Conservation (phyloP, 2,329 filamentous ascomycete species). For the Fusarium sp. region DNA sequence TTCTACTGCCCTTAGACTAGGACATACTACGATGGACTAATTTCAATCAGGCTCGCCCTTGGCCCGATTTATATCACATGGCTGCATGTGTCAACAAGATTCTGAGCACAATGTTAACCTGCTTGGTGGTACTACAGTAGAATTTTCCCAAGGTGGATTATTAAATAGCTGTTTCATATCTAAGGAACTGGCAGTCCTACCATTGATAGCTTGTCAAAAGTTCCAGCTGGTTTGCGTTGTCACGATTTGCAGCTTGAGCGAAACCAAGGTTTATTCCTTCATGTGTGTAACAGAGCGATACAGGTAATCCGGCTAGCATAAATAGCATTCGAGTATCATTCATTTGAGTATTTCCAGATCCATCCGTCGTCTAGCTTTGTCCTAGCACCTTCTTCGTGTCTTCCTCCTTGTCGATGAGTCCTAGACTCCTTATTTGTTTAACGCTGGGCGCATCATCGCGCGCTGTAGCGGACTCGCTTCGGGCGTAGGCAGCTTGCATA, state of each 20-base stretch:
- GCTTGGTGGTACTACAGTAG: neutral
- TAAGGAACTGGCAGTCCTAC: neutral
- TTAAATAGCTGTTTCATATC: neutral
- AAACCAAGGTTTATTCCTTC: constrained; percentile 39
- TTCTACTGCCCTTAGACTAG: neutral
- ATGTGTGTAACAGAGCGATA: constrained; percentile 31
- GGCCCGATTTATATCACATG: neutral
- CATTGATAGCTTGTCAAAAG: neutral
- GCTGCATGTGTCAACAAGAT: neutral
- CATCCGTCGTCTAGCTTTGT: constrained; percentile 38
- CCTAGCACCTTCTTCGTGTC: constrained; percentile 73
- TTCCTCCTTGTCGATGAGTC: constrained; percentile 84
- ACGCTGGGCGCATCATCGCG: constrained; percentile 84
- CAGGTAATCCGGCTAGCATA: neutral
- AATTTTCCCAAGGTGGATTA: neutral
- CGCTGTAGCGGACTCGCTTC: constrained; percentile 77
- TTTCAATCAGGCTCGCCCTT: neutral
- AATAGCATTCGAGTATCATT: constrained; percentile 12
- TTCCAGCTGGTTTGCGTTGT: neutral
- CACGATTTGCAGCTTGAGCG: constrained; percentile 1
- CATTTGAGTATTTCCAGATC: constrained; percentile 8
- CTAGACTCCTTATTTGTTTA: constrained; percentile 87
- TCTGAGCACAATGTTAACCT: neutral
- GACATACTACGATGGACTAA: neutral
- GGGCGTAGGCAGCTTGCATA: constrained; percentile 86